A percentile compares a stretch with the other conserved stretches of the same genome.
Evolutionary conservation across 192 early-diverging fungal genomes (phyloP).

Genomic region (Powellomyces hirtus): DNA sequence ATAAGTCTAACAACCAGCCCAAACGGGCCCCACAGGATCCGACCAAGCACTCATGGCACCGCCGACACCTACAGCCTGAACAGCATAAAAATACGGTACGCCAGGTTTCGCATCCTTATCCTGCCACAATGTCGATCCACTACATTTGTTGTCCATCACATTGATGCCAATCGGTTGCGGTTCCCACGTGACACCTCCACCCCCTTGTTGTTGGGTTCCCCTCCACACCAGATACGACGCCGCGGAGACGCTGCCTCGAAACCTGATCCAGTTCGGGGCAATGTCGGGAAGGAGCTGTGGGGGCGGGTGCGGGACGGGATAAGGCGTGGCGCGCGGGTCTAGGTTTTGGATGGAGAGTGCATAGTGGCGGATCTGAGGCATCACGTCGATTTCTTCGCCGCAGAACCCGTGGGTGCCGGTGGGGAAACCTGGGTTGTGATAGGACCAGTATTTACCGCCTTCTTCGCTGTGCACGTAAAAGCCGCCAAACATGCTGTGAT

Average conservation of each 20-base stretch:
- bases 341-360: conserved; percentile 15
- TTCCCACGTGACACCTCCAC: conserved; percentile 7
- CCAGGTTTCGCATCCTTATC: conserved; percentile 11
- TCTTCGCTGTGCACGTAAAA: conserved; percentile 34
- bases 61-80: conserved; percentile 17
- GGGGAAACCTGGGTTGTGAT: conserved; percentile 30
- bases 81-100: conserved; percentile 4
- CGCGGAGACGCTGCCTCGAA: conserved; percentile 18
- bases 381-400: conserved; percentile 12
- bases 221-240: conserved; percentile 13
- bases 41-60: conserved; percentile 4
- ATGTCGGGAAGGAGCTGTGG: conserved; percentile 12
- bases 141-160: conserved; percentile 8
- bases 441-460: conserved; percentile 17
- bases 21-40: neutral
- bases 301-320: neutral
- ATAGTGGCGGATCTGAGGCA: conserved; percentile 14
- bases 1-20: too few species aligned
- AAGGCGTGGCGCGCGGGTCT: neutral
- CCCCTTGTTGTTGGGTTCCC: neutral
- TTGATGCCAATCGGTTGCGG: conserved; percentile 9
- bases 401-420: conserved; percentile 19
- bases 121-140: conserved; percentile 14
- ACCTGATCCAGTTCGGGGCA: conserved; percentile 3
- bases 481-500: conserved; percentile 25